Evolutionary conservation across 1,284 basidiomycete species (phyloP).

Genomic region (Apiotrichum gracile): DNA sequence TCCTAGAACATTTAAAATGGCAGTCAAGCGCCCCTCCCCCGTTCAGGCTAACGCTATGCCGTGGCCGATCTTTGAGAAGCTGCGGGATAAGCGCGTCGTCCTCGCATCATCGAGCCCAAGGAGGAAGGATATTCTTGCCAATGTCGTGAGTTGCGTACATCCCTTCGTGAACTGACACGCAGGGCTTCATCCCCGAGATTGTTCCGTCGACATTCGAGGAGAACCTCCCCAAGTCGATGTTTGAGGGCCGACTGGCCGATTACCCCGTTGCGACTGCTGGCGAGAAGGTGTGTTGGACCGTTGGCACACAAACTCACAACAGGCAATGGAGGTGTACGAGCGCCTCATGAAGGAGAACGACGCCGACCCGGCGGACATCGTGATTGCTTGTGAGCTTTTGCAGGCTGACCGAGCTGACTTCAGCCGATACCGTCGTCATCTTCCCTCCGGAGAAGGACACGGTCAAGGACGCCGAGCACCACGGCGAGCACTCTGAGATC

Average conservation of each 20-base stretch:
- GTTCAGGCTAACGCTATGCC: slow-evolving; percentile 68
- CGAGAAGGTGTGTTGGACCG: slow-evolving; percentile 58
- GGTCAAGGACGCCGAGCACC: slow-evolving; percentile 21
- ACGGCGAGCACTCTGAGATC: slow-evolving; percentile 38
- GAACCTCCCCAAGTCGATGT: slow-evolving; percentile 64
- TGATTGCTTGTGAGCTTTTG: slow-evolving; percentile 67
- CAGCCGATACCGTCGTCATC: slow-evolving; percentile 87
- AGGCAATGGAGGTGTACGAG: slow-evolving; percentile 86
- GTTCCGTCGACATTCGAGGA: slow-evolving; percentile 85
- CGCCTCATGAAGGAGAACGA: slow-evolving; percentile 65
- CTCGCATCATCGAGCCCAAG: slow-evolving; percentile 81
- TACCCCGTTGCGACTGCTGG: slow-evolving; percentile 90
- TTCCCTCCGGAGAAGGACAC: slow-evolving; percentile 67
- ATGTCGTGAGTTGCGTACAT: slow-evolving; percentile 56
- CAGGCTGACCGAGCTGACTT: not conserved
- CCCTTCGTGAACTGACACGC: slow-evolving; percentile 14
- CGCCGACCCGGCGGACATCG: slow-evolving; percentile 82
- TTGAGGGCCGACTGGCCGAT: slow-evolving; percentile 68
- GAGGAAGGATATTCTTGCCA: slow-evolving; percentile 75
- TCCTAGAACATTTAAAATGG: not conserved
- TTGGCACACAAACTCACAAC: not conserved
- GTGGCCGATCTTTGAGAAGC: slow-evolving; percentile 63
- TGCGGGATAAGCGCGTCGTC: slow-evolving; percentile 65
- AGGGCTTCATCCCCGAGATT: slow-evolving; percentile 83
- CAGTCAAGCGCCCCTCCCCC: slow-evolving; percentile 24